phyloP scores from a whole-genome alignment of 1,284 basidiomycete genomes.

The Takashimella koratensis region DNA sequence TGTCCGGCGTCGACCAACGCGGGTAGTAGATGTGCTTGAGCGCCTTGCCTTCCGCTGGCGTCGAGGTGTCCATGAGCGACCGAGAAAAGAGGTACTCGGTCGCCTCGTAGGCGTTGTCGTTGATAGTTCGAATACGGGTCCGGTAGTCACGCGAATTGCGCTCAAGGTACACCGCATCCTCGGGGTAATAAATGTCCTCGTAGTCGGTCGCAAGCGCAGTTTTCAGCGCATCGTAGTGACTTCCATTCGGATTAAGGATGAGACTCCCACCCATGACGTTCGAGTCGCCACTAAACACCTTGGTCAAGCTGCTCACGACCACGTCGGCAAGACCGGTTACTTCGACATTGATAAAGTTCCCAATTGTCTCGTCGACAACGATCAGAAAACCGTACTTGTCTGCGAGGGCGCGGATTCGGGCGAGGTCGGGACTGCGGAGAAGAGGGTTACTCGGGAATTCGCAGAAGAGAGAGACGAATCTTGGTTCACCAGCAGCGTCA shows the following conservation, averaged over 20 bases:
- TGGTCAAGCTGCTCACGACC: slow-evolving; percentile 89
- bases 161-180: slow-evolving; percentile 96
- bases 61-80: slow-evolving; percentile 49
- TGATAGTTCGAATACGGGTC: slow-evolving; percentile 70
- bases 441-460: slow-evolving; percentile 96
- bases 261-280: slow-evolving; percentile 98
- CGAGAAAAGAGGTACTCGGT: slow-evolving; percentile 71
- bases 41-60: slow-evolving; percentile 45
- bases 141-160: slow-evolving; percentile 93
- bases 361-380: slow-evolving; percentile 92
- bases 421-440: slow-evolving; percentile 74
- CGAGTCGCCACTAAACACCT: slow-evolving; percentile 90
- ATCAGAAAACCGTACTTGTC: slow-evolving; percentile 86
- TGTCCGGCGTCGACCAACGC: slow-evolving; percentile 67
- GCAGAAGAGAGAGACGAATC: slow-evolving; percentile 53
- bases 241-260: slow-evolving; percentile 75
- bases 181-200: slow-evolving; percentile 84
- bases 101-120: slow-evolving; percentile 75
- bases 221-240: slow-evolving; percentile 66
- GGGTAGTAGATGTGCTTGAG: slow-evolving; percentile 89
- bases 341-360: slow-evolving; percentile 94
- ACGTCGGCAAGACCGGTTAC: slow-evolving; percentile 86
- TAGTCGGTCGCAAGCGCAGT: slow-evolving; percentile 60
- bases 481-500: slow-evolving; percentile 27
- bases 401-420: slow-evolving; percentile 72